These are phyloP conservation scores for Globisporangium cederbergense DNA, from an alignment of 352 stramenopile species.

Conservation along the genomic window DNA sequence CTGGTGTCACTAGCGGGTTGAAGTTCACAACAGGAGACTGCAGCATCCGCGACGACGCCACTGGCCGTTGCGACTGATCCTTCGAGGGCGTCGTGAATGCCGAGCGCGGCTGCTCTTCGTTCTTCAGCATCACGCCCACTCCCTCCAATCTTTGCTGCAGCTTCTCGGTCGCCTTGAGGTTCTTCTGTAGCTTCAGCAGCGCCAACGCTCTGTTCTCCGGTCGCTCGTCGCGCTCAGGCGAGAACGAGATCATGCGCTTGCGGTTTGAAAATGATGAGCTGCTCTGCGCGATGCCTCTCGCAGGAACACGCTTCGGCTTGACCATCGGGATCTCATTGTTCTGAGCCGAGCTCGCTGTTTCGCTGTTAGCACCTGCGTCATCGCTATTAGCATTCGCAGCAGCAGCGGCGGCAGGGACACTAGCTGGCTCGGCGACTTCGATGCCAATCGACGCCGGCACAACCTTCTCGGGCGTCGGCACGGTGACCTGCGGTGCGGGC, in stretches of 20 bases:
- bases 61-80: constrained; percentile 1
- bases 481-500: constrained; percentile 17
- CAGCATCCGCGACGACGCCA: neutral
- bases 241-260: constrained; percentile 84
- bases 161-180: constrained; percentile 69
- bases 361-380: neutral
- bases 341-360: constrained; percentile 1
- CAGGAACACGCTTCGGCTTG: constrained; percentile 21
- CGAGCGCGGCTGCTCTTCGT: constrained; percentile 14
- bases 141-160: constrained; percentile 60
- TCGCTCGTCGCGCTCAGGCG: constrained; percentile 52
- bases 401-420: neutral
- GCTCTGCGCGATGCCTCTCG: constrained; percentile 63
- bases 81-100: constrained; percentile 19
- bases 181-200: constrained; percentile 61
- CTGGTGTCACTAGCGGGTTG: constrained; percentile 11
- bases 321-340: neutral
- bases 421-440: neutral
- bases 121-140: constrained; percentile 13
- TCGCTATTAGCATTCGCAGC: neutral
- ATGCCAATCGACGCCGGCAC: constrained; percentile 11
- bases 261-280: constrained; percentile 58
- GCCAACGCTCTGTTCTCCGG: constrained; percentile 49
- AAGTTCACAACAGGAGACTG: constrained; percentile 7
- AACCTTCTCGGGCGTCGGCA: constrained; percentile 31